Evolutionary conservation across 306 rosid genomes (phyloP).

Genomic region (Dalbergia oliveri): DNA sequence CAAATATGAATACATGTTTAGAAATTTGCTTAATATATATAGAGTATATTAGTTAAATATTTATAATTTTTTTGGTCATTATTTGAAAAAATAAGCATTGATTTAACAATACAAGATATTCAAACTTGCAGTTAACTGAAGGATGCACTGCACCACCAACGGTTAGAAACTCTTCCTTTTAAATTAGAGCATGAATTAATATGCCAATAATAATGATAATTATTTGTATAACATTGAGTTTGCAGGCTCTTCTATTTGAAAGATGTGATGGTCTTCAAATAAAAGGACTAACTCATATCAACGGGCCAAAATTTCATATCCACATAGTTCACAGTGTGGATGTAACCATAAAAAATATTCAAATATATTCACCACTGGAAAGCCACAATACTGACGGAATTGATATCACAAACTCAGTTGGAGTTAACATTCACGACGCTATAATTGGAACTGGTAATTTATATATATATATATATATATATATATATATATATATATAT

Average conservation of each 20-base stretch:
- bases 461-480: no score
- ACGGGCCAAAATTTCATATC: conserved; percentile 47
- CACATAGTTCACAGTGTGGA: conserved; percentile 24
- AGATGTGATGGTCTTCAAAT: conserved; percentile 45
- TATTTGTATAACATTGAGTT: not conserved
- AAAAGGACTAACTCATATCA: conserved; percentile 37
- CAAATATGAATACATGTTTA: not conserved
- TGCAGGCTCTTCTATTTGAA: conserved; percentile 41
- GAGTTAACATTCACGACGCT: conserved; percentile 20
- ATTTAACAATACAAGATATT: conserved; percentile 13
- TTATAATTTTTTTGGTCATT: not conserved
- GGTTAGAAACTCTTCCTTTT: conserved; percentile 13
- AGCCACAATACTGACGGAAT: conserved; percentile 54
- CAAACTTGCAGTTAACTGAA: conserved; percentile 11
- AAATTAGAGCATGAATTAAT: not conserved
- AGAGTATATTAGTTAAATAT: no score
- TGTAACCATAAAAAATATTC: conserved; percentile 22
- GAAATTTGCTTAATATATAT: no score
- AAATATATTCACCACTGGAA: not conserved
- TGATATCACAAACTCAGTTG: conserved; percentile 15
- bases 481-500: no score
- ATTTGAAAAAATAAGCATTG: not conserved
- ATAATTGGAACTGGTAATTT: conserved; percentile 30
- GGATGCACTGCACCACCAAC: conserved; percentile 10
- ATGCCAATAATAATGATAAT: not conserved